Base-by-base conservation (phyloP, 352 stramenopile genomes). In the Pythium volutum region DNA sequence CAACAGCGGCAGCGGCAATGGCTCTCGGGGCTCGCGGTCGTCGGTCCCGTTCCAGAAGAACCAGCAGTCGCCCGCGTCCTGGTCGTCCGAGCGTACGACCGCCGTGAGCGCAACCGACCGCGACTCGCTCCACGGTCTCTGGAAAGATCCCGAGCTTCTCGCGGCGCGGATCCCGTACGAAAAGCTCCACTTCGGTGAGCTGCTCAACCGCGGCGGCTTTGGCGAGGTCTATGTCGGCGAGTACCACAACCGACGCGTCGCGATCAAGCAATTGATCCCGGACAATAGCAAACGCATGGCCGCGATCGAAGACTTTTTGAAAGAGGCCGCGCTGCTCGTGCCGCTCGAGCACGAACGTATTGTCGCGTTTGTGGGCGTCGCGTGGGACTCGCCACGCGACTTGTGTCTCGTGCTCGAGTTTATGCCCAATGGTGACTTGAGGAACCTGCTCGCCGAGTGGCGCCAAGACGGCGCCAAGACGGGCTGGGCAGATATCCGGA, bases 301-400 rank as follows among this genome's bases (percentile, higher is more conserved):
- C 74, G 83, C 42, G 87, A 84, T 88, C 48, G 76, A 87, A 62
- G 77, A 84, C 62, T 91, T 93, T 59, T 74, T 88, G 11, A 79
- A 73, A 18, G 81, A 94, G 41, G 77, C 89, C 27, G 84, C 88
- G 34, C 64, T 91, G 49, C 58, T 90, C 47, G 74, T 76, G 11
- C 77, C 84, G 48, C 65, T 94, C 12, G 77, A 85, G 43, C 81
- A 92, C 76, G 2, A 69, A 81, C 59, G 36, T 18, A 87, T 94
- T 36, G 73, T 94, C 41, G 52, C 59, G 10, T 67, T 91, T 27
- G 61, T 82, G 0, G 79, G 74, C 11, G 85, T 88, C 45, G 79
- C 75, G 25, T 90, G 79, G 78, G 84, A 76, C 46, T 42, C 84
- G 75, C 23, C 62, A 87, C 1, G 69, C 77, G 45, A 77, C 16